These are phyloP conservation scores for Salix brachista DNA, from an alignment of 345 rosid genomes.

Conservation along the genomic window DNA sequence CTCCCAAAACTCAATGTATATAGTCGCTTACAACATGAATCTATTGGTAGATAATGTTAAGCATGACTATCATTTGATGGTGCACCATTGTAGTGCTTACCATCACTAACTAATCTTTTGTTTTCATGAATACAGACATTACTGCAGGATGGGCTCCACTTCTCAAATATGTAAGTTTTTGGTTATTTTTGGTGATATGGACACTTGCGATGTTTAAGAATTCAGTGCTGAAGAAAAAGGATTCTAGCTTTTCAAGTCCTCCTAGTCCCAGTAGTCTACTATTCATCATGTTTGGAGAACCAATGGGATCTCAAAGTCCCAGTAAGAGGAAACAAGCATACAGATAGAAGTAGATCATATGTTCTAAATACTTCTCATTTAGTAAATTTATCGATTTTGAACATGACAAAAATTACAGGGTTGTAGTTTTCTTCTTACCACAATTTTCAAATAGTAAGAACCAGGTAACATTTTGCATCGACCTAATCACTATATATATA, in stretches of 20 bases:
- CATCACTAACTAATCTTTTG: slow-evolving; percentile 20
- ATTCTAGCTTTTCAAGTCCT: no score
- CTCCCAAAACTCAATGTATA: slow-evolving; percentile 24
- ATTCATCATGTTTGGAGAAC: no score
- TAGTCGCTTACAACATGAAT: background rate
- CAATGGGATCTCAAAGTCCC: background rate
- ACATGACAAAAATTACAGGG: background rate
- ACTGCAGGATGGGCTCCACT: slow-evolving; percentile 79
- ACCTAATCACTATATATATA: no score
- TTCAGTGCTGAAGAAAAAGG: background rate
- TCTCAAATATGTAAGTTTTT: slow-evolving; percentile 56
- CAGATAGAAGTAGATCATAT: background rate
- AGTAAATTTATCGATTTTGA: background rate
- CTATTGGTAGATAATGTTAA: background rate
- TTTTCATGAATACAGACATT: slow-evolving; percentile 51
- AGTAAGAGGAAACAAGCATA: background rate
- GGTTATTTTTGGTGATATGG: slow-evolving; percentile 1
- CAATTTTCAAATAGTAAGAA: background rate
- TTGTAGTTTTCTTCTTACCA: background rate
- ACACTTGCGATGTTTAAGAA: background rate
- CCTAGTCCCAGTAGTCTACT: no score
- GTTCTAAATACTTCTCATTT: no score
- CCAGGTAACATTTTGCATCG: background rate
- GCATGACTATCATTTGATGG: background rate
- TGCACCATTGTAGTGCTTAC: slow-evolving; percentile 1